phyloP scores from a whole-genome alignment of 208 protist species.

The Acanthamoeba sp. region DNA sequence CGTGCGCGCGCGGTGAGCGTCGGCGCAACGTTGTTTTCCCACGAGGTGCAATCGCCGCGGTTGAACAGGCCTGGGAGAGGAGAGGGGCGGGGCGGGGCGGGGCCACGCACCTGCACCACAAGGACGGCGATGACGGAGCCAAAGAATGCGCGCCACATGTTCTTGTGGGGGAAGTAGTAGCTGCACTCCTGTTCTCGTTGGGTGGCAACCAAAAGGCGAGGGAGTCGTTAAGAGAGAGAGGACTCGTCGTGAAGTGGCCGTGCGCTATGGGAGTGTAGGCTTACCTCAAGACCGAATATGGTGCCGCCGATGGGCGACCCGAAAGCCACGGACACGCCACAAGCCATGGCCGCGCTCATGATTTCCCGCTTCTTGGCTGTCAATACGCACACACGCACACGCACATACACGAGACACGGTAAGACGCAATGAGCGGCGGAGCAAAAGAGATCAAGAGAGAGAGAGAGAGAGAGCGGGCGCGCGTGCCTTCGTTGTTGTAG shows the following conservation, averaged over 20 bases:
- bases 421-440: background rate
- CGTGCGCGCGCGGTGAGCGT: background rate
- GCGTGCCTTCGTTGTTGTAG: conserved; percentile 79
- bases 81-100: no score
- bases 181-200: conserved; percentile 75
- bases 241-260: no score
- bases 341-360: conserved; percentile 78
- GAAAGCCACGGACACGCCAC: conserved; percentile 84
- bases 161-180: conserved; percentile 84
- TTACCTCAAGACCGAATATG: conserved; percentile 79
- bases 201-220: no score
- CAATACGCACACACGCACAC: background rate
- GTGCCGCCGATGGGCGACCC: conserved; percentile 84
- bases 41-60: no score
- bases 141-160: conserved; percentile 69
- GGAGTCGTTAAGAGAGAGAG: background rate
- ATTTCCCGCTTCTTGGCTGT: conserved; percentile 82
- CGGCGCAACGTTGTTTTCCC: background rate
- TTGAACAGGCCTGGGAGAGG: no score
- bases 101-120: conserved; percentile 27
- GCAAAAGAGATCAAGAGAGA: background rate
- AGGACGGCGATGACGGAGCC: conserved; percentile 26
- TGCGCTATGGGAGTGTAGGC: no score
- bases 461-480: background rate
- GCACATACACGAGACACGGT: background rate